Base-by-base conservation (phyloP, 2,329 filamentous ascomycete species). In the Cercospora canescens region DNA sequence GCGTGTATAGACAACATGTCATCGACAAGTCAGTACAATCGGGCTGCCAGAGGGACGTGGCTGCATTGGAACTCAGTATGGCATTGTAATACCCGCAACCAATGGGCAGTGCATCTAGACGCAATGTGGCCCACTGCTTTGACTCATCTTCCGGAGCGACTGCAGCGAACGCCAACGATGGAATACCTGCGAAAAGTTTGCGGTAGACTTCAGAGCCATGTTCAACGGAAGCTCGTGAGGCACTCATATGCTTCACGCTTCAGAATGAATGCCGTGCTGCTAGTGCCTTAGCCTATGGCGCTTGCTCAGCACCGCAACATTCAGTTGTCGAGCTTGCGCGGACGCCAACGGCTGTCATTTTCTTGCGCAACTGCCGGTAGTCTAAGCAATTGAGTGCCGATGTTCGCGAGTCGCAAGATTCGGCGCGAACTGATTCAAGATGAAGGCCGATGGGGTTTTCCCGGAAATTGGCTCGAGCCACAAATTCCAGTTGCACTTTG, bases 321-420 rank as follows among this genome's bases (percentile, higher is more conserved):
- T 62, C 45, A 63, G 52, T 58, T 32, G 54, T 57, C n/a, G 61
- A 58, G 35, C 54, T 57, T 30, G 18, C n/a, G 37, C 61, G 61
- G 61, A 35, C n/a, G 39, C 61, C 52, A 63, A 35, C 52, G 52
- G 61, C 30, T 63, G 61, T 63, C 28, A 26, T 18, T 4, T 48
- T 35, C 37, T 28, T 48, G 18, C 28, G 18, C 28, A 63, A 48
- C n/a, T 63, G 54, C 54, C 61, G 61, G 61, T 56, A 63, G 39
- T 45, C 52, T 63, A 63, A 58, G 28, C 35, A 35, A 6, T 63
- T n/a, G 26, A 48, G 61, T 63, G 61, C 54, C 61, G 52, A 26
- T 11, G 52, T 24, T 57, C 28, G 5, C 56, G 14, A 21, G 18
- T 30, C 39, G 35, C 24, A 37, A 41, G 56, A 16, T 26, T 8